Base-by-base conservation (phyloP, 306 rosid genomes). In the Prunus dulcis region DNA sequence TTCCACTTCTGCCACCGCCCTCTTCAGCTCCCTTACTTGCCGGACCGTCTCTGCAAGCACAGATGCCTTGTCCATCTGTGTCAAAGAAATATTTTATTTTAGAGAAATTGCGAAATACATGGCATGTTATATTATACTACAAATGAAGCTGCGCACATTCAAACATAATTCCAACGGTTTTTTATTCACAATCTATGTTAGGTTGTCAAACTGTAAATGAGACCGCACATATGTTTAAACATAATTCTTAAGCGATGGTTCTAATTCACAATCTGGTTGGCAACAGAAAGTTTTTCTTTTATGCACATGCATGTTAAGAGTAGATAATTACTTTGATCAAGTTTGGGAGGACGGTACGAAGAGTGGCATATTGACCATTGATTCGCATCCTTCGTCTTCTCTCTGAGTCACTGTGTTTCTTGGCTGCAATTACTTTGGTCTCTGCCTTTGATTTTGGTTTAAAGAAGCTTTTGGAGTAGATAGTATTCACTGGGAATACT, bases 351-450 rank as follows among this genome's bases (percentile, higher is more conserved):
- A 84, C 56, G 17, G 55, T 64, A 70, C 89, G 90, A 47, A 90
- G 96, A 49, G 84, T 79, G 68, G 82, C 82, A 69, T 88, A 90
- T 86, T 92, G 93, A 63, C 75, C 74, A 78, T 88, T 90, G 89
- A 92, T 92, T 80, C 93, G 64, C 86, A 50, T 72, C 78, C 97
- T 84, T n/a, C 92, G 82, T n/a, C 82, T 92, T 82, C 60, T 89
- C 79, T 92, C 96, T 30, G 96, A 89, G 79, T 88, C 86, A 23
- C 93, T 85, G 78, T 90, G 97, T 74, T 84, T 92, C 86, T 81
- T 82, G 63, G 96, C 93, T 0, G 85, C 89, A 9, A 78, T 32
- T 56, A 76, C 20, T 78, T 83, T 88, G 76, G 69, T 55, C 73
- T 90, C 91, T 25, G 64, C 84, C 74, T 80, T 87, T 50, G 92